Percentiles rank a stretch among this genome's conserved stretches.
These are phyloP conservation scores for Boletus rubroflammeus DNA, from an alignment of 768 basidiomycete genomes.

Conservation along the genomic window DNA sequence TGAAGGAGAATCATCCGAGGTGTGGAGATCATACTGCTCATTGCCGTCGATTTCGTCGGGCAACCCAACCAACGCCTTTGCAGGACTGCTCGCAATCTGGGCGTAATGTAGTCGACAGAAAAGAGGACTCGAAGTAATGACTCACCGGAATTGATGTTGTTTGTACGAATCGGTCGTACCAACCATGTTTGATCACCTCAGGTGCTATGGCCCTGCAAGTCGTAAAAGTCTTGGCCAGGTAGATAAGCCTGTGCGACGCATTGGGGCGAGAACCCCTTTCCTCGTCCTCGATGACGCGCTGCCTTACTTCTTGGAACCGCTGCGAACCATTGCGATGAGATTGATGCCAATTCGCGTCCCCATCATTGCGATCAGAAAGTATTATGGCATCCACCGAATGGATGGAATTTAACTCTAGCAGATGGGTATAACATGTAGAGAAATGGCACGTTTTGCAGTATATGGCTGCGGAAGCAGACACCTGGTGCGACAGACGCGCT, in stretches of 20 bases:
- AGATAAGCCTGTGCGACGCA: conserved; percentile 36
- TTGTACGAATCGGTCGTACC: conserved; percentile 51
- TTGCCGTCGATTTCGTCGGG: conserved; percentile 8
- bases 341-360: conserved; percentile 34
- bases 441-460: conserved; percentile 38
- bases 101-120: not conserved
- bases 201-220: conserved; percentile 46
- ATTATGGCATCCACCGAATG: conserved; percentile 38
- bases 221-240: conserved; percentile 46
- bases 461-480: conserved; percentile 20
- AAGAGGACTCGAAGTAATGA: not conserved
- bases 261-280: conserved; percentile 34
- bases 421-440: conserved; percentile 36
- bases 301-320: conserved; percentile 13
- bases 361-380: conserved; percentile 12
- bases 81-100: conserved; percentile 20
- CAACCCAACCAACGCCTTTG: conserved; percentile 11
- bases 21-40: conserved; percentile 1
- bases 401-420: conserved; percentile 31
- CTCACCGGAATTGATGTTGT: conserved; percentile 24
- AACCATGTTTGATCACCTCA: conserved; percentile 45
- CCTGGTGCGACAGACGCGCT: conserved; percentile 15
- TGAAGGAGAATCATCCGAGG: not conserved
- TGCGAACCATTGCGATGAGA: conserved; percentile 24
- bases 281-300: conserved; percentile 31